These are phyloP conservation scores for Pyricularia grisea DNA, from an alignment of 2,329 filamentous ascomycete species.

Conservation along the genomic window DNA sequence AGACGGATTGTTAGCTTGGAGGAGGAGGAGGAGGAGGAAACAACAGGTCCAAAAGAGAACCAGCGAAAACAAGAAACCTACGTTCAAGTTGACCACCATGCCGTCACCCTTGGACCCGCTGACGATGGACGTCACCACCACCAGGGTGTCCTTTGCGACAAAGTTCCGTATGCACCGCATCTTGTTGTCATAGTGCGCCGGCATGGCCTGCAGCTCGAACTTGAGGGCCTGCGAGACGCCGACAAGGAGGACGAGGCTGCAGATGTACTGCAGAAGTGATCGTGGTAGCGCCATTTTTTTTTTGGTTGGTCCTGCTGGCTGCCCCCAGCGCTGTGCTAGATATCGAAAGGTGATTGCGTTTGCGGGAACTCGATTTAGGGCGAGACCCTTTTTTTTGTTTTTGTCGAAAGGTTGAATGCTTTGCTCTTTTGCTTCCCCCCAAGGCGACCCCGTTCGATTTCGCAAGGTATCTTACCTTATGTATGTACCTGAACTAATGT, in stretches of 20 bases:
- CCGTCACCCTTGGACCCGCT: slow-evolving; percentile 85
- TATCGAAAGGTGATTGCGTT: background rate
- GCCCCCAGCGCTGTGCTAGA: background rate
- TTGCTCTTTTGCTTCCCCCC: background rate
- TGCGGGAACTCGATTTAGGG: background rate
- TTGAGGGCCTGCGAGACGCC: slow-evolving; percentile 63
- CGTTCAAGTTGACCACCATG: slow-evolving; percentile 88
- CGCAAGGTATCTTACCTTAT: background rate
- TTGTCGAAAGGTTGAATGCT: background rate
- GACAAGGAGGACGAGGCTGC: slow-evolving; percentile 46
- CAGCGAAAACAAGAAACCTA: slow-evolving; percentile 30
- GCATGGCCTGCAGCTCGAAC: slow-evolving; percentile 77
- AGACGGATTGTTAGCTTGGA: background rate
- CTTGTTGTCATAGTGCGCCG: slow-evolving; percentile 51
- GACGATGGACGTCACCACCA: slow-evolving; percentile 87
- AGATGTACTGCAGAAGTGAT: slow-evolving; percentile 48
- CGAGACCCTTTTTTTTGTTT: background rate
- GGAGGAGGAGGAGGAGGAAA: background rate
- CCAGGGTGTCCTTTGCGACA: slow-evolving; percentile 81
- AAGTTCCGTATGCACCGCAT: slow-evolving; percentile 97
- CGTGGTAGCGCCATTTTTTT: slow-evolving; percentile 11
- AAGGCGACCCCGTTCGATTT: background rate
- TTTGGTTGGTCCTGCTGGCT: background rate
- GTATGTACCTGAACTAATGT: background rate
- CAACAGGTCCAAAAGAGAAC: background rate